phyloP scores from a whole-genome alignment of 345 rosid species.

The Salix brachista region DNA sequence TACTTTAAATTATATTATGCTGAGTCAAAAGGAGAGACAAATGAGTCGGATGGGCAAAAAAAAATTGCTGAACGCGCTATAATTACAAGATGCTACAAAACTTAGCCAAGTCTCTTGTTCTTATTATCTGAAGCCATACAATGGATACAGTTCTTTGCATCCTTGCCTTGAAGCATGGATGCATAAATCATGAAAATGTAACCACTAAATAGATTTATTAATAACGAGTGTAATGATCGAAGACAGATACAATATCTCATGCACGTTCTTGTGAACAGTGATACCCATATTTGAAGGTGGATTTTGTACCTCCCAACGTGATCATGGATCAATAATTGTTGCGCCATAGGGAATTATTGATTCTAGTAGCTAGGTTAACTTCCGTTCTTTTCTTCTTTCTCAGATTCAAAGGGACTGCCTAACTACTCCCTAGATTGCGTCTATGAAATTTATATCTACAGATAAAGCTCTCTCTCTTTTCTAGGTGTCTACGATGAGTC shows the following conservation, averaged over 20 bases:
- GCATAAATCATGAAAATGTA: background rate
- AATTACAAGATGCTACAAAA: background rate
- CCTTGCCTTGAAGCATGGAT: background rate
- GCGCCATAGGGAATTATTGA: constrained; percentile 1
- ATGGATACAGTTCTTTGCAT: background rate
- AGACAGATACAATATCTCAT: background rate
- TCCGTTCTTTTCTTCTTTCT: background rate
- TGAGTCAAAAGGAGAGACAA: background rate
- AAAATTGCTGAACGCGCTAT: background rate
- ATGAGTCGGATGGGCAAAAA: background rate
- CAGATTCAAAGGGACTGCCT: background rate
- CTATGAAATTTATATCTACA: background rate
- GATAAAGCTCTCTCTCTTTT: background rate
- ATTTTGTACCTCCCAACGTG: background rate
- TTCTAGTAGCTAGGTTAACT: background rate
- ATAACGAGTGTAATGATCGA: background rate
- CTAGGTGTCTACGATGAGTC: background rate
- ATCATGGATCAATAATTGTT: constrained; percentile 4
- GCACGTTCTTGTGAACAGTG: background rate
- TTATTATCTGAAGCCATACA: background rate
- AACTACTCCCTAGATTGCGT: background rate
- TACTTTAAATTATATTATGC: background rate
- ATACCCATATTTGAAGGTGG: background rate
- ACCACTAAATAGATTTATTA: background rate
- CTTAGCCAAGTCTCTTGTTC: background rate